Base-by-base conservation (phyloP, 345 rosid genomes). In the Raphanus sativus region DNA sequence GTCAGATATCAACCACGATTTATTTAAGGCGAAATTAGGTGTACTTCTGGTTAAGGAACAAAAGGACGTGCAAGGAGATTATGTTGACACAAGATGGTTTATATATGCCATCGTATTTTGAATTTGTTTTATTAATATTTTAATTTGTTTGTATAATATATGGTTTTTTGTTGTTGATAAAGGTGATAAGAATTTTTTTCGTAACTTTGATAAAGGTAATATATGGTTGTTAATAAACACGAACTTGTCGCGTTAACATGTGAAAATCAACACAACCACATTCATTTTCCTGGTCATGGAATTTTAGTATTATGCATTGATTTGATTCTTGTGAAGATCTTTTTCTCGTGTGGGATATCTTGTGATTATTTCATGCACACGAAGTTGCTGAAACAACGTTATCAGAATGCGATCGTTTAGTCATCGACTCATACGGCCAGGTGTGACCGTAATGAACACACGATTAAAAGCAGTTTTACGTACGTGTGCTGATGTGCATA, bases 41-140 rank as follows among this genome's bases (percentile, higher is more conserved):
- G 64, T 77, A 33, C 21, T 62, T 70, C 25, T 55, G 76, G 81
- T 70, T 56, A 55, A 56, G 26, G 33, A 77, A 64, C n/a, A 40
- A 40, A 36, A 55, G 65, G 65, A 63, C 36, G 55, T 50, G 55
- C 21, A n/a, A 50, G 8, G 55, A 50, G 55, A 21, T 50, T 50
- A 11, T 70, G 59, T 70, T 70, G 75, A 63, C 70, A 70, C 11
- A 77, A 54, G 33, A 64, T 77, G 12, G 28, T 4, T 77, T 50
- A 7, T 42, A 42, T 42, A 42, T 42, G 50, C 50, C n/a, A 5
- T 3, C 50, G 11, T 42, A 42, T 12, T 42, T 42, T 12, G 5
- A 42, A 42, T 42, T 12, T 42, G 50, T 42, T 12, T 42, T 42
- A 42, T 3, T 11, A 4, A 42, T 42, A 40, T 24, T 42, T 59